These are phyloP conservation scores for Cicer chorassanicum DNA, from an alignment of 306 rosid genomes.

Conservation along the genomic window DNA sequence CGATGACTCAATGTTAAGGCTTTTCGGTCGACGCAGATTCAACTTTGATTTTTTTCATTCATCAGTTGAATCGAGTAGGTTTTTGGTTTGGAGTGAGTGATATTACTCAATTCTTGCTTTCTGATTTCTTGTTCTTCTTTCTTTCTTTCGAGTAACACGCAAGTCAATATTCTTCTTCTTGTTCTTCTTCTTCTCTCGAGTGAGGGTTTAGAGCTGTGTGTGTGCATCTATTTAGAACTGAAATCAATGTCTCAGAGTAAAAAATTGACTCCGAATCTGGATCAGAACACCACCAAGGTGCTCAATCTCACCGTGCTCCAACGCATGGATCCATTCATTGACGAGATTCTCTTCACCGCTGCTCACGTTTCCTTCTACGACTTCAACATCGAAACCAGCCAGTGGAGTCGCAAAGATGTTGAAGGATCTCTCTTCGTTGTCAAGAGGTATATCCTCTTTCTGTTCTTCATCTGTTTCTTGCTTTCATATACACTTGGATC, in stretches of 20 bases:
- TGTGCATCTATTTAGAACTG: background rate
- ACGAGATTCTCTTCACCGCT: conserved; percentile 91
- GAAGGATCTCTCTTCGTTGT: conserved; percentile 99
- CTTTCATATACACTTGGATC: conserved; percentile 32
- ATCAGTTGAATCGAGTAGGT: background rate
- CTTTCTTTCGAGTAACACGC: background rate
- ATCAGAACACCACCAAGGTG: conserved; percentile 78
- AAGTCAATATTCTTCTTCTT: conserved; percentile 26
- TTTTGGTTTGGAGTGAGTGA: conserved; percentile 27
- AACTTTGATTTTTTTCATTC: too few species aligned
- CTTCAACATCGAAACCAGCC: conserved; percentile 78
- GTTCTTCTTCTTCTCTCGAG: background rate
- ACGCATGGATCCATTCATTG: conserved; percentile 84
- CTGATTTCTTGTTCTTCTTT: background rate
- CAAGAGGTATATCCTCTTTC: conserved; percentile 61
- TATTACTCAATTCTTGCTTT: conserved; percentile 1
- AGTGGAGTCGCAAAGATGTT: conserved; percentile 99
- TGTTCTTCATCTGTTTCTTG: background rate
- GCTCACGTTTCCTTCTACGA: conserved; percentile 90
- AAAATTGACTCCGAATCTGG: conserved; percentile 94
- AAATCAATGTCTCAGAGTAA: conserved; percentile 53
- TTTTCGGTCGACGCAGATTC: too few species aligned
- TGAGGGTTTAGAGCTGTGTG: conserved; percentile 27
- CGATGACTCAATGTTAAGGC: too few species aligned
- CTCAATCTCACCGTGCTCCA: conserved; percentile 93